Percentiles rank a stretch among this genome's conserved stretches.
Evolutionary conservation across 768 basidiomycete genomes (phyloP).

Genomic region (Pleurotus sapidus): DNA sequence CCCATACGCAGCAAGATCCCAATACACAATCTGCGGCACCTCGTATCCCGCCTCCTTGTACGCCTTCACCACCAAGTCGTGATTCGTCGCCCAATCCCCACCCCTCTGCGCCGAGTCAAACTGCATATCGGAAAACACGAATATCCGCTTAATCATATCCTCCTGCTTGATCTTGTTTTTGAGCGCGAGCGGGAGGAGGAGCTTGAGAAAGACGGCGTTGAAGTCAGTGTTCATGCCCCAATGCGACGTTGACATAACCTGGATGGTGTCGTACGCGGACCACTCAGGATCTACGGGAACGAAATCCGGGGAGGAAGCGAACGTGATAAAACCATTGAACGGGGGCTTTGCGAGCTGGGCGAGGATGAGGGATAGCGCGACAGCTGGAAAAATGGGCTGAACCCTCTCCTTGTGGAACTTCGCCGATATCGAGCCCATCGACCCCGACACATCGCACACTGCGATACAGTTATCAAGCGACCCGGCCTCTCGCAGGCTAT

Average conservation of each 20-base stretch:
- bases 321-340: constrained; percentile 71
- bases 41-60: constrained; percentile 66
- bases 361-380: constrained; percentile 66
- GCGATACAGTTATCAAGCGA: constrained; percentile 62
- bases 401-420: constrained; percentile 9
- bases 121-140: constrained; percentile 81
- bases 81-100: constrained; percentile 56
- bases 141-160: constrained; percentile 74
- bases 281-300: constrained; percentile 42
- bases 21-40: constrained; percentile 71
- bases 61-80: constrained; percentile 51
- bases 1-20: constrained; percentile 46
- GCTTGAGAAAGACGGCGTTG: constrained; percentile 55
- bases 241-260: constrained; percentile 25
- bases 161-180: constrained; percentile 54
- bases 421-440: constrained; percentile 47
- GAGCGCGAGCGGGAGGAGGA: constrained; percentile 61
- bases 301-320: constrained; percentile 50
- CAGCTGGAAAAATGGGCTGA: constrained; percentile 55
- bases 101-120: constrained; percentile 43
- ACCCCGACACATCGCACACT: constrained; percentile 72
- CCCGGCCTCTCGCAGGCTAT: constrained; percentile 49
- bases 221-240: constrained; percentile 67
- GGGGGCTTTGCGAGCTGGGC: constrained; percentile 61
- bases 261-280: constrained; percentile 34